phyloP scores from a whole-genome alignment of 2,329 filamentous ascomycete genomes.

The Ceratocystis harringtonii region DNA sequence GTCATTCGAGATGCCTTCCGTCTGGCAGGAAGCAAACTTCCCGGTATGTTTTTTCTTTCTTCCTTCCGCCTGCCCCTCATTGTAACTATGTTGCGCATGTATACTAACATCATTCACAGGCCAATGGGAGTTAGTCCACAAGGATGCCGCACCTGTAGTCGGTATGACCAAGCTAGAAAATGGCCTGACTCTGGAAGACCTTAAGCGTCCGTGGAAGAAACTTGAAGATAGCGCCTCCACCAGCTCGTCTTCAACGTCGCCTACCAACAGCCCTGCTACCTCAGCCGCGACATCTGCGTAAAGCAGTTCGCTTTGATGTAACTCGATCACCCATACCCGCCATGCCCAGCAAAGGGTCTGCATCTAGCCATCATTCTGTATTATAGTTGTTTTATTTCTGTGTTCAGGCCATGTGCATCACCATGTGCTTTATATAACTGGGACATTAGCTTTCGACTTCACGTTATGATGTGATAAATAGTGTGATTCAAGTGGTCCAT shows the following conservation, averaged over 20 bases:
- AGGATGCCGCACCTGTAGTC: slow-evolving; percentile 76
- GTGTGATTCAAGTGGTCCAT: background rate
- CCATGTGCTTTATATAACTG: background rate
- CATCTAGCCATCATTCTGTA: slow-evolving; percentile 8
- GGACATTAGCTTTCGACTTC: too few species aligned
- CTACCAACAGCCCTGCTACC: slow-evolving; percentile 1
- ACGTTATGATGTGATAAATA: too few species aligned
- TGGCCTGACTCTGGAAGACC: slow-evolving; percentile 64
- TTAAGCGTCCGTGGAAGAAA: slow-evolving; percentile 60
- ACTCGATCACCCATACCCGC: slow-evolving; percentile 1
- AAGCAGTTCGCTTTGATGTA: background rate
- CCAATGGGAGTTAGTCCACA: slow-evolving; percentile 85
- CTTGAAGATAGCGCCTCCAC: background rate
- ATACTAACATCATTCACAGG: slow-evolving; percentile 32
- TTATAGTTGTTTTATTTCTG: slow-evolving; percentile 15
- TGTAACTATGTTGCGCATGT: background rate
- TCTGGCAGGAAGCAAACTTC: slow-evolving; percentile 85
- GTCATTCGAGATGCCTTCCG: slow-evolving; percentile 87
- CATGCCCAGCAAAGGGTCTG: background rate
- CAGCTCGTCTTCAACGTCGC: background rate
- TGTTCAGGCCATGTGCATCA: slow-evolving; percentile 4
- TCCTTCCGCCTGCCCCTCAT: background rate
- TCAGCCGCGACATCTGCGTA: slow-evolving; percentile 9
- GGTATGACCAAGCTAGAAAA: slow-evolving; percentile 74
- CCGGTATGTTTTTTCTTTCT: slow-evolving; percentile 42